Base-by-base conservation (phyloP, 805 yeast genomes). In the Yarrowia bubula region DNA sequence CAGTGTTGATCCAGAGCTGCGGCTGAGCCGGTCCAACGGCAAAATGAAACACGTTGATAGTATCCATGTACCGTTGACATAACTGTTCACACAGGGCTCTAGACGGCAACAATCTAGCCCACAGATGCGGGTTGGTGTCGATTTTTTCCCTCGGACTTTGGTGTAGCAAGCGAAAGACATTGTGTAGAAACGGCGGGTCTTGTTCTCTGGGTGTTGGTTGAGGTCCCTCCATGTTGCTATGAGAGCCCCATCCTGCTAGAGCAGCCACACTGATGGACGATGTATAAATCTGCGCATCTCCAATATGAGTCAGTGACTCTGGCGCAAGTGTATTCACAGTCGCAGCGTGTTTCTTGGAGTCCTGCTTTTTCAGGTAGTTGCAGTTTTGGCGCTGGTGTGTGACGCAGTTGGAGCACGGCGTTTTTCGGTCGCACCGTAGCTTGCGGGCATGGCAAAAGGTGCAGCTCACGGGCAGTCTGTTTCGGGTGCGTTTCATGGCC, bases 401-500 rank as follows among this genome's bases (percentile, higher is more conserved):
- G 43, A 51, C 58, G 58, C 58, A 51, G 58, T 51, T 51, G 58
- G 58, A 51, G 43, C 58, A 51, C 11, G 58, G 58, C 15, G 43
- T 51, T 8, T 51, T 51, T 8, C 58, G 32, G 58, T 51, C 58
- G 35, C 58, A 51, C 1, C 58, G 43, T 18, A 51, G 32, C 33
- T 51, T 51, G 58, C 58, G 58, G 43, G 58, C 58, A n/a, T 51
- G 58, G 43, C 58, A 51, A 22, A 51, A 51, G 18, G 58, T 51
- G 42, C 58, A 51, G 58, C 58, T 51, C 58, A 51, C 58, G 58
- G 58, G 58, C 42, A 51, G 58, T 4, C 58, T 42, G 58, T 51
- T 51, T 51, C 58, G 58, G 42, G 58, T 51, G 43, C 58, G 58
- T 51, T 51, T 51, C 58, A 51, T 51, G 42, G 43, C 58, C 58